Percentiles rank a stretch among this genome's conserved stretches.
Conservation (phyloP, 2,329 filamentous ascomycete species). For the Ceratocystis colombiana region DNA sequence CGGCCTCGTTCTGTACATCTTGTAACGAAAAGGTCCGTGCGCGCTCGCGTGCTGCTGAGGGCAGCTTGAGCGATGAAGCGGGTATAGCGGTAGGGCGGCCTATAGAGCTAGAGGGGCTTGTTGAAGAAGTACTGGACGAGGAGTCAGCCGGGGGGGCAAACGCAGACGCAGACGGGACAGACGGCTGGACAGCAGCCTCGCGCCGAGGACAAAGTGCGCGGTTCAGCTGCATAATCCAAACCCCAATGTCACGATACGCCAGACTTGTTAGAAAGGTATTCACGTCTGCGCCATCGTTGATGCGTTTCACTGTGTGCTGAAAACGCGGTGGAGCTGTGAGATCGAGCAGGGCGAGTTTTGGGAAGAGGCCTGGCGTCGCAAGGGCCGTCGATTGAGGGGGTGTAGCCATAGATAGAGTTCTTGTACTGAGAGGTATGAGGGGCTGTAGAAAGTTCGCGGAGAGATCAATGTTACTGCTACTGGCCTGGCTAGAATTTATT, state of each 20-base stretch:
- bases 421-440: not conserved
- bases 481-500: too few species aligned
- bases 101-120: too few species aligned
- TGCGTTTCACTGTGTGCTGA: conserved; percentile 61
- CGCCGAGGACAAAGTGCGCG: conserved; percentile 68
- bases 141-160: not conserved
- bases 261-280: conserved; percentile 65
- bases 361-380: conserved; percentile 18
- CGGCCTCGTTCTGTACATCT: conserved; percentile 26
- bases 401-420: conserved; percentile 13
- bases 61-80: not conserved
- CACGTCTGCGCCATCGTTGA: conserved; percentile 78
- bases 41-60: conserved; percentile 28
- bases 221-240: conserved; percentile 84
- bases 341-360: conserved; percentile 42
- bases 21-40: conserved; percentile 18
- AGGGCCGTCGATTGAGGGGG: not conserved
- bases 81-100: not conserved
- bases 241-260: conserved; percentile 78
- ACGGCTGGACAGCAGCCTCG: conserved; percentile 24
- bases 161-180: not conserved
- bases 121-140: not conserved
- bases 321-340: conserved; percentile 45
- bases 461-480: too few species aligned
- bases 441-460: not conserved